Base-by-base conservation (phyloP, 495 filamentous ascomycete genomes). In the Delitschia confertaspora region DNA sequence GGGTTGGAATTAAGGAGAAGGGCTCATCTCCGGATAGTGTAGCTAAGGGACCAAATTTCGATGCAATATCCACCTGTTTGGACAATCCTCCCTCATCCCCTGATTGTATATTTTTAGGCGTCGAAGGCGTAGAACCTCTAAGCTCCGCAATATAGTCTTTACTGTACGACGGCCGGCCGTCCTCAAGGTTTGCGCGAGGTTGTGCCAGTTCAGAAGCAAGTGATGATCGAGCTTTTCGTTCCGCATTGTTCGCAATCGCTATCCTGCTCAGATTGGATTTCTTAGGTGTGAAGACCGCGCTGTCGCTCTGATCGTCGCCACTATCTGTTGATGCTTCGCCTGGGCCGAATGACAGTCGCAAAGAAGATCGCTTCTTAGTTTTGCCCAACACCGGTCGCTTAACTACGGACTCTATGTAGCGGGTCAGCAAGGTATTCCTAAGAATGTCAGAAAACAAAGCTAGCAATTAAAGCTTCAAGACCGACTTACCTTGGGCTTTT, bases 101-200 rank as follows among this genome's bases (percentile, higher is more conserved):
- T 33, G 60, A 63, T 51, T 73, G 55, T 37, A 76, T 66, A 16
- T 56, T 44, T 53, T 79, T 80, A 2, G 86, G 83, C 0, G 82
- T 83, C 23, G 79, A 79, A 1, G 85, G 86, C 0, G 91, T 95
- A 6, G 82, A 83, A 37, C 73, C 77, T 41, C 82, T 80, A 6
- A 98, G 71, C 60, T 93, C 85, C 35, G 83, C 80, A 33, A 98
- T 68, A 50, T 89, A 83, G 46, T 91, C 87, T 45, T 81, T 79
- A 61, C 73, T 91, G 63, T 98, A 98, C 45, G 71, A 83, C 3
- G 87, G 89, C 33, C 80, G 68, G 32, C 89, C 83, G 25, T 83
- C 77, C 26, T 77, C 74, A 19, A 70, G 68, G 7, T 66, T 67
- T 4, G 26, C 17, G 76, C 69, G 17, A 79, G 72, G 26, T 3